Evolutionary conservation across 2,329 filamentous ascomycete species (phyloP), one percentile per base, ranked within the genome.

Genomic region (Dothiorella sarmentorum): DNA sequence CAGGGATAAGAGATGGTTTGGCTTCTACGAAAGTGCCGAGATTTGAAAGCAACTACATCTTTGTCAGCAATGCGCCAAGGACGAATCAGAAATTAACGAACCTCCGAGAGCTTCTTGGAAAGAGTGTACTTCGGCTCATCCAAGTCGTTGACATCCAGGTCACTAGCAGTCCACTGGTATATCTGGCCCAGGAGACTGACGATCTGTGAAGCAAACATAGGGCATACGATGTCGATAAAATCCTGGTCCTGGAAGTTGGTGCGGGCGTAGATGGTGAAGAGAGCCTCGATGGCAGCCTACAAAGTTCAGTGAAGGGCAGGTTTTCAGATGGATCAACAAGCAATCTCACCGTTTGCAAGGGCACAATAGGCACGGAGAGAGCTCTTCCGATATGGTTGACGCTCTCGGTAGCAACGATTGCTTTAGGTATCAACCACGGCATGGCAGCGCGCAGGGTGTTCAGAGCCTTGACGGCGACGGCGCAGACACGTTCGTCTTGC

Each of bases 41-140:
- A 66, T 89, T 90, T 22, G 92, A 93, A 9, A 97, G 79, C 77
- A 96, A 85, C 89, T 94, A 63, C 18, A 45, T 17, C 18, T 13
- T 13, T 13, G 22, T 58, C 15, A 58, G 55, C 20, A 4, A 38
- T 7, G 7, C 10, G n/a, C 15, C 29, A 2, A 29, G 31, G 15
- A 40, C 7, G 9, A 0, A 49, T 70, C 60, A 70, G 68, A 61
- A 53, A 33, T 3, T 43, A 10, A 42, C 76, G 64, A 80, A 91
- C 89, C 83, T 99, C 94, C 1, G 92, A 91, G 45, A 97, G 84
- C 73, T 96, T 97, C 77, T 97, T 97, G 38, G 90, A 86, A 65
- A 97, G 85, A 58, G 90, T 85, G 71, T 99, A 97, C 70, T 91
- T 95, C 68, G 91, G 87, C 67, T 96, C 91, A 64, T 97, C 90